Evolutionary conservation across 139 green algal species (phyloP), one percentile per base, ranked within the genome.

Genomic region (Yamagishiella unicocca): DNA sequence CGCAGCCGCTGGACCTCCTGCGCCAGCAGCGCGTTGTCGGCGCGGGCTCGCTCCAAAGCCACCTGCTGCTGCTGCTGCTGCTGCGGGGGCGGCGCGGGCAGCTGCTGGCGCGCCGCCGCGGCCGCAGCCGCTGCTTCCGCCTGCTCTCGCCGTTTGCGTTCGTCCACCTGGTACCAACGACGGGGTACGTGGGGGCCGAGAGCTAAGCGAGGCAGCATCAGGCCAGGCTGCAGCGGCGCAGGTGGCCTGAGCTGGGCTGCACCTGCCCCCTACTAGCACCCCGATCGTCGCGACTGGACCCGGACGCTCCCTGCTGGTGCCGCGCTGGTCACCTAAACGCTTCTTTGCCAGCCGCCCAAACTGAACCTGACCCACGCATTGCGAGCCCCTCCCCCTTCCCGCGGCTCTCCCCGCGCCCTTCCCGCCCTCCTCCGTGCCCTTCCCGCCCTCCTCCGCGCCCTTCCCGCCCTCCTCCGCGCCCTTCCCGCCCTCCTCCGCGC

Each of bases 21-120:
- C 17, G 79, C 79, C n/a, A 85, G n/a, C 61, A 85, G 61, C 38
- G 79, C 79, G 10, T 85, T 85, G 79, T 85, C 79, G 8, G 79
- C 61, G 0, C 79, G 79, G 24, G 79, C 79, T 0, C 61, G 58
- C 21, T 85, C 79, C 27, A 76, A 54, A 33, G 55, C 35, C 10
- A 7, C 22, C 50, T 55, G 53, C 37, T 72, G 76, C 72, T 72
- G 76, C 25, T 38, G 55, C 24, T 42, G 77, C 37, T 21, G 77
- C 37, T 2, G 55, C 38, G 2, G 77, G 4, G 38, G 55, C n/a
- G 55, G 77, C 25, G 27, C 38, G 6, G 55, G 43, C 10, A 19
- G 68, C 19, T 75, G 70, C 25, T 75, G 67, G 33, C 33, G 27
- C 9, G 67, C 14, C 14, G 58, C 19, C 29, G 70, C 70, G 24